Evolutionary conservation across 495 filamentous ascomycete genomes (phyloP).

Genomic region (Tuber borchii): DNA sequence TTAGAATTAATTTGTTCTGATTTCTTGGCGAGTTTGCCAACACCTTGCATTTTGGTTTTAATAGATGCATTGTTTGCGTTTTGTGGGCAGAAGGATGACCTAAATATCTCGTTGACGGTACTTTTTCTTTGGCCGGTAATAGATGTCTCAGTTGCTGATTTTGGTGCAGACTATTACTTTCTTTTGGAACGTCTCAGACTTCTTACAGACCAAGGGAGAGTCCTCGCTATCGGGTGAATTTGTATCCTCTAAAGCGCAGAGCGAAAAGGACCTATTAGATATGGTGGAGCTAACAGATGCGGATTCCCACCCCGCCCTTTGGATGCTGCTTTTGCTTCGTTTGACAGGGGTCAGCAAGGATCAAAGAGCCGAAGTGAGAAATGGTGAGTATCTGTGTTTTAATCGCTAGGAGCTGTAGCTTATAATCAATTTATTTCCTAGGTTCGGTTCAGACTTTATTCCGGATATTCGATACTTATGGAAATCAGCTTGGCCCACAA

Average conservation of each 20-base stretch:
- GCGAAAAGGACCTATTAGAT: constrained; percentile 48
- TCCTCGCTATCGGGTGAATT: constrained; percentile 46
- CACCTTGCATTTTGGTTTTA: constrained; percentile 69
- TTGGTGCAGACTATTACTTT: constrained; percentile 63
- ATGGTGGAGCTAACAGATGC: constrained; percentile 50
- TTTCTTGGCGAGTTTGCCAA: constrained; percentile 73
- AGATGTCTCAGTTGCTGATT: constrained; percentile 10
- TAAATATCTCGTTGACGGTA: constrained; percentile 83
- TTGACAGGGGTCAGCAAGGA: constrained; percentile 72
- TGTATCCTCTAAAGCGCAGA: constrained; percentile 44
- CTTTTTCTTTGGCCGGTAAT: constrained; percentile 44
- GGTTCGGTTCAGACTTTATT: constrained; percentile 80
- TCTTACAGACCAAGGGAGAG: constrained; percentile 49
- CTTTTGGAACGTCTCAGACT: constrained; percentile 92
- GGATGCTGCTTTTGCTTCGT: constrained; percentile 75
- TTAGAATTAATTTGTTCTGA: constrained; percentile 91
- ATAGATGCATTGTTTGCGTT: constrained; percentile 86
- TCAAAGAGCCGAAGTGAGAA: constrained; percentile 74
- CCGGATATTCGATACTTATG: constrained; percentile 85
- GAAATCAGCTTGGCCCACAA: constrained; percentile 66
- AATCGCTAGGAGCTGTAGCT: constrained; percentile 6
- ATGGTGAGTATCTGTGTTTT: constrained; percentile 51
- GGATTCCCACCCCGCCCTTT: constrained; percentile 60
- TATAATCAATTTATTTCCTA: constrained; percentile 25
- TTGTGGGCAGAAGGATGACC: constrained; percentile 75